A percentile compares a stretch with the other conserved stretches of the same genome.
phyloP scores from a whole-genome alignment of 2,329 filamentous ascomycete species.

The Penicillium sp. region DNA sequence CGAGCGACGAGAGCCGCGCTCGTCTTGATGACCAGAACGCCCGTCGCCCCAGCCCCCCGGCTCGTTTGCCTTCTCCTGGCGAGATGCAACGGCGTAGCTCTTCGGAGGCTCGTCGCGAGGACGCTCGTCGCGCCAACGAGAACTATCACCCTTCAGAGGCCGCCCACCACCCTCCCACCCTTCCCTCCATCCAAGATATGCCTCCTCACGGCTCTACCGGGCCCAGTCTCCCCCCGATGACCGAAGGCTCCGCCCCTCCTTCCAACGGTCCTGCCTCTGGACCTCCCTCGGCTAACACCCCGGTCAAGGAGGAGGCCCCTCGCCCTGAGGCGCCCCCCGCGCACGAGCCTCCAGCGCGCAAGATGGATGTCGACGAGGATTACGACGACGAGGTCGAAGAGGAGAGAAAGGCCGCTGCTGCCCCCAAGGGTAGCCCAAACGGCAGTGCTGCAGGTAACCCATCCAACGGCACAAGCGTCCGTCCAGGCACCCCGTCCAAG shows the following conservation, averaged over 20 bases:
- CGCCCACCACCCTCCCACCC: conserved; percentile 76
- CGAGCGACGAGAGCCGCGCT: conserved; percentile 83
- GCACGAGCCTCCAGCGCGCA: conserved; percentile 83
- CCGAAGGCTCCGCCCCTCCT: conserved; percentile 46
- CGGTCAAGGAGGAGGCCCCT: conserved; percentile 58
- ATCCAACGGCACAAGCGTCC: conserved; percentile 29
- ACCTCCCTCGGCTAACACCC: conserved; percentile 50
- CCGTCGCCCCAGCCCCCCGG: conserved; percentile 67
- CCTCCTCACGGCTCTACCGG: conserved; percentile 49
- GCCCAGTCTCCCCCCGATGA: conserved; percentile 60
- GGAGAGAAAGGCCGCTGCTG: conserved; percentile 56
- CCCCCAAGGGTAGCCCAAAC: conserved; percentile 39
- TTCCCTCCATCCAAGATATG: conserved; percentile 52
- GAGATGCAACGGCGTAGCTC: conserved; percentile 76
- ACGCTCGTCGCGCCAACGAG: conserved; percentile 72
- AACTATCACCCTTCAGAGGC: conserved; percentile 91
- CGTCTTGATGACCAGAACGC: conserved; percentile 82
- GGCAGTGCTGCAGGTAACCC: conserved; percentile 32
- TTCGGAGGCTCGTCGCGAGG: conserved; percentile 68
- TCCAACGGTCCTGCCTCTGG: conserved; percentile 46
- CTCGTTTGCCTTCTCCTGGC: conserved; percentile 63
- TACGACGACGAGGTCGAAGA: conserved; percentile 95
- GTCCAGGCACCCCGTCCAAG: conserved; percentile 34
- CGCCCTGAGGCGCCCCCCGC: conserved; percentile 53
- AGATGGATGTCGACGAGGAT: conserved; percentile 97